A percentile compares a stretch with the other conserved stretches of the same genome.
Evolutionary conservation across 192 early-diverging fungal genomes (phyloP).

Genomic region (Dissophora ornata): DNA sequence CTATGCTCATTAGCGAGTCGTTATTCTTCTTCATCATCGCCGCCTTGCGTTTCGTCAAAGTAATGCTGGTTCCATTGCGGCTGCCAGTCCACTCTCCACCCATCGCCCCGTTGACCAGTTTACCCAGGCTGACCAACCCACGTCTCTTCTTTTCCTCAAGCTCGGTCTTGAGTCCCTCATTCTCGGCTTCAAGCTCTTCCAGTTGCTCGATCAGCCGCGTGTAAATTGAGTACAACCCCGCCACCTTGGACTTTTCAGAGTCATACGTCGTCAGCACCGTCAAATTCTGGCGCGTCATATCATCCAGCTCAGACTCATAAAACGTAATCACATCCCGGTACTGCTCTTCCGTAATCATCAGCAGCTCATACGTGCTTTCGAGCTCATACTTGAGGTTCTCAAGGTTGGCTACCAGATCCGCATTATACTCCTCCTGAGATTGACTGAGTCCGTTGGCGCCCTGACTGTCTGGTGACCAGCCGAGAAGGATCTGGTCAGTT

Average conservation of each 20-base stretch:
- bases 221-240: slow-evolving; percentile 48
- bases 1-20: neutral
- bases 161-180: slow-evolving; percentile 51
- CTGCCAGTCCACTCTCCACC: slow-evolving; percentile 43
- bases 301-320: slow-evolving; percentile 52
- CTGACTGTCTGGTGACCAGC: slow-evolving; percentile 33
- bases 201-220: slow-evolving; percentile 49
- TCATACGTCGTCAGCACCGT: slow-evolving; percentile 47
- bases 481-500: slow-evolving; percentile 57
- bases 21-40: slow-evolving; percentile 6
- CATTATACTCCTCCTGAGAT: slow-evolving; percentile 44
- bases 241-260: slow-evolving; percentile 53
- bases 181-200: slow-evolving; percentile 55
- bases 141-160: slow-evolving; percentile 52
- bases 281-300: slow-evolving; percentile 52
- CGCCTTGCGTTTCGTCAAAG: slow-evolving; percentile 28
- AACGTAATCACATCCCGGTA: slow-evolving; percentile 51
- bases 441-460: slow-evolving; percentile 35
- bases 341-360: slow-evolving; percentile 59
- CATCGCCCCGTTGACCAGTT: slow-evolving; percentile 45
- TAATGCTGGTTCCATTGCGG: slow-evolving; percentile 28
- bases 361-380: slow-evolving; percentile 59
- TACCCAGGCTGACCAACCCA: slow-evolving; percentile 39
- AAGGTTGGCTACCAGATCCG: slow-evolving; percentile 41
- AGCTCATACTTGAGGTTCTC: slow-evolving; percentile 57